Evolutionary conservation across 2,329 filamentous ascomycete genomes (phyloP), one percentile per base, ranked within the genome.

Genomic region (Magnaporthiopsis incrustans): DNA sequence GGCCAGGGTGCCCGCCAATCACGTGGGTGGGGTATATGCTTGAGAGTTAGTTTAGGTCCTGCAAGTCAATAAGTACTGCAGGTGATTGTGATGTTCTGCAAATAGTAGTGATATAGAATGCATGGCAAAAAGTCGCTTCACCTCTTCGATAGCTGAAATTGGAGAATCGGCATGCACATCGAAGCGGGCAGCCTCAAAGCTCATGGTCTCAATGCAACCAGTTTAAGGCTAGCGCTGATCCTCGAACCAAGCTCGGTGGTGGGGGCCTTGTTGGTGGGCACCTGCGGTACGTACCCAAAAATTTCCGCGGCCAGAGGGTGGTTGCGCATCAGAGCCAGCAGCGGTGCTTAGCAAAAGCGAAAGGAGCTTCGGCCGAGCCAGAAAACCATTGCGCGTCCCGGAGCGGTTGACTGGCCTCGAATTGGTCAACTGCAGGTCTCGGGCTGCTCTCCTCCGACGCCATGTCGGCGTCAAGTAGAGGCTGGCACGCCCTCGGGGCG

Each of bases 391-490:
- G 44, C 18, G 44, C n/a, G 7, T 53, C 22, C 44, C 44, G 44
- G 18, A 53, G 22, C 18, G 22, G 44, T n/a, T n/a, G 44, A n/a
- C 44, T n/a, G 44, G 22, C 22, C 44, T 10, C 18, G 44, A 53
- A 53, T n/a, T 53, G 44, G 44, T n/a, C 44, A n/a, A 7, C 18
- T 11, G n/a, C 6, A 53, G 44, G 10, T 53, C 44, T 53, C 44
- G 22, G 44, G 18, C 44, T 53, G 22, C 44, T 53, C 57, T 22
- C 5, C 3, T 30, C 25, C 25, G 35, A 53, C 56, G 53, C 53
- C 57, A 84, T 87, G 84, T 77, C 81, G 68, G 79, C 81, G 69
- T 80, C 82, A 70, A 84, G 83, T 77, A 83, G 84, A 79, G 83
- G 84, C 68, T 74, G 80, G 68, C 78, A 75, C 71, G 79, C 79